These are phyloP conservation scores for Cutaneotrichosporon spelunceum DNA, from an alignment of 1,284 basidiomycete genomes.

Conservation along the genomic window DNA sequence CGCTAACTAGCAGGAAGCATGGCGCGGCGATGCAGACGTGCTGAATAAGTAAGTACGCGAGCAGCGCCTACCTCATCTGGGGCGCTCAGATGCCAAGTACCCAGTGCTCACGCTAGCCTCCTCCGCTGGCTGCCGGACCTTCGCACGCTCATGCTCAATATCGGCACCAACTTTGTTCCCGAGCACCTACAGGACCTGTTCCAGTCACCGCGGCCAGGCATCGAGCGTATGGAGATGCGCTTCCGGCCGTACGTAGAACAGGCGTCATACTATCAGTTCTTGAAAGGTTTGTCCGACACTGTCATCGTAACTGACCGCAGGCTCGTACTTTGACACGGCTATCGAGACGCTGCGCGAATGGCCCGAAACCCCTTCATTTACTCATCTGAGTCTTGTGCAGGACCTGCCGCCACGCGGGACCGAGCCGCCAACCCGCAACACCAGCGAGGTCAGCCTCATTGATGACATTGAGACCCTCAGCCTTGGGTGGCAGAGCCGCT, in stretches of 20 bases:
- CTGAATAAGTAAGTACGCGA: conserved; percentile 45
- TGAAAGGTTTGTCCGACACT: conserved; percentile 39
- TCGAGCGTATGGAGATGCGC: conserved; percentile 46
- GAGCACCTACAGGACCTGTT: conserved; percentile 53
- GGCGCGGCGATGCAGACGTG: conserved; percentile 51
- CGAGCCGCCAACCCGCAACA: conserved; percentile 36
- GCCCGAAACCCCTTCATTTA: conserved; percentile 52
- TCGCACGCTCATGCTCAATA: conserved; percentile 43
- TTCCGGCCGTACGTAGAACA: conserved; percentile 53
- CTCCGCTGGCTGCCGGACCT: conserved; percentile 44
- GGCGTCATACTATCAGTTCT: conserved; percentile 51
- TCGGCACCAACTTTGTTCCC: conserved; percentile 52
- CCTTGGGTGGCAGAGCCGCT: conserved; percentile 19
- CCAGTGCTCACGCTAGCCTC: conserved; percentile 28
- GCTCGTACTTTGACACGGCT: conserved; percentile 52
- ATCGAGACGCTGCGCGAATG: conserved; percentile 47
- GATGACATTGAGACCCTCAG: conserved; percentile 19
- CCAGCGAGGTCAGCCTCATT: conserved; percentile 13
- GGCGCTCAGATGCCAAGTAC: background rate
- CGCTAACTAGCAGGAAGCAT: conserved; percentile 34
- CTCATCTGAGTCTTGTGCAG: conserved; percentile 50
- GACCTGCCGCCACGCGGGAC: conserved; percentile 49
- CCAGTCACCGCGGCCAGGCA: conserved; percentile 33
- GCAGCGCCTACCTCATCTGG: background rate
- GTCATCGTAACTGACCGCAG: conserved; percentile 24